Evolutionary conservation across 75 land plant species (phyloP).

Genomic region (Pseudotsuga menziesii): DNA sequence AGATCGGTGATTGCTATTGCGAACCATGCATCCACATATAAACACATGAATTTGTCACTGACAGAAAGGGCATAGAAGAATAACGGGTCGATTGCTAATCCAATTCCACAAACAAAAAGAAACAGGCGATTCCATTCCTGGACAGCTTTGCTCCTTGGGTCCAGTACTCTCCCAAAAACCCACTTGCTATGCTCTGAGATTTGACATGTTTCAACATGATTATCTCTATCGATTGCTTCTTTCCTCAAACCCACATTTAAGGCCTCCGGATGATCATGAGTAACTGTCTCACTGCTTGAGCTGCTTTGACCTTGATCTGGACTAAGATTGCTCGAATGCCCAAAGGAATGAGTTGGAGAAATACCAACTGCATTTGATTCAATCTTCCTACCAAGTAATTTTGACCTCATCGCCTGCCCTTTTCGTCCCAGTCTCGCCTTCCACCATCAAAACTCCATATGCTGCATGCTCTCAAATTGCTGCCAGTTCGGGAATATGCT

Average conservation of each 20-base stretch:
- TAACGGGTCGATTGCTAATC: conserved; percentile 78
- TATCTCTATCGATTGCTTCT: background rate
- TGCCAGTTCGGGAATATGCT: no score
- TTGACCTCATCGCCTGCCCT: conserved; percentile 7
- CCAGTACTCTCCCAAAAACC: conserved; percentile 15
- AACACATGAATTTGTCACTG: conserved; percentile 51
- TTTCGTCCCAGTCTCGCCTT: background rate
- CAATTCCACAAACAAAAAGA: conserved; percentile 59
- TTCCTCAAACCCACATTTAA: background rate
- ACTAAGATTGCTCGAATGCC: background rate
- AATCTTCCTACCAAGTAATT: background rate
- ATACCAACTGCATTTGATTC: background rate
- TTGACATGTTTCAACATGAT: conserved; percentile 6
- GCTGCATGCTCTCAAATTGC: no score
- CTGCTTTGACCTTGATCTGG: background rate
- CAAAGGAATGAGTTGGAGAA: background rate
- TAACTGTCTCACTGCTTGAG: background rate
- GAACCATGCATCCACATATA: conserved; percentile 73
- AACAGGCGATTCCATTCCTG: conserved; percentile 74
- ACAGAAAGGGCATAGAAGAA: conserved; percentile 78
- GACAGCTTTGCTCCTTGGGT: conserved; percentile 50
- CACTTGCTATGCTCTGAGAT: background rate
- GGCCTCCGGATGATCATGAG: conserved; percentile 7
- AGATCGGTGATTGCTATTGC: conserved; percentile 65
- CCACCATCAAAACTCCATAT: background rate